Base-by-base conservation (phyloP, 345 rosid species). In the Boechera retrofracta region DNA sequence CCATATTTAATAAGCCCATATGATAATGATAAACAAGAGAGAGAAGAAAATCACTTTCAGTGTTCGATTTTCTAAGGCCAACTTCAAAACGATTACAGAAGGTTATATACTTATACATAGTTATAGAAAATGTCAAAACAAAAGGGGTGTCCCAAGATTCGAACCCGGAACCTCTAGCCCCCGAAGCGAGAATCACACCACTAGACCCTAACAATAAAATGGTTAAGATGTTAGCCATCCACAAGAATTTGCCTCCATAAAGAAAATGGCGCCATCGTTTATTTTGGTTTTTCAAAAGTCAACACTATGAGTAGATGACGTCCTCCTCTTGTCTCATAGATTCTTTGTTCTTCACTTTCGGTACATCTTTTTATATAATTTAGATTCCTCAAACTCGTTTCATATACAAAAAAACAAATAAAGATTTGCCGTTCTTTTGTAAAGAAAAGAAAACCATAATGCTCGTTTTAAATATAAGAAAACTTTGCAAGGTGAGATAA, bases 131-230 rank as follows among this genome's bases (percentile, higher is more conserved):
- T 41, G 13, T 10, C 45, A 41, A 10, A 41, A 10, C 13, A 10
- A 39, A 39, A 10, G 4, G 44, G 44, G 44, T 39, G 44, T 10
- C 3, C 44, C 24, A 7, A 2, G 7, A 7, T 6, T 7, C 39
- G 39, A 36, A 36, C 39, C 7, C 8, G 1, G 39, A 7, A 36
- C 39, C 96, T 87, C 92, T 87, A 87, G 24, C 24, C 24, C 24
- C 24, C 24, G 24, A 21, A 21, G 24, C 24, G 24, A 21, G 24
- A 21, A 21, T 21, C 24, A 21, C 24, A 87, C 92, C 91, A 89
- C 95, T 87, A 87, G 94, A 90, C 95, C 92, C 24, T 91, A 89
- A 85, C 91, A 86, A 36, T 5, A 5, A 2, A 47, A 6, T 2
- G 2, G 52, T 48, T 3, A 49, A 16, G 26, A 49, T 18, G 1